Conservation (phyloP, 371 early-diverging fungal species). For the Mucor saturninus region DNA sequence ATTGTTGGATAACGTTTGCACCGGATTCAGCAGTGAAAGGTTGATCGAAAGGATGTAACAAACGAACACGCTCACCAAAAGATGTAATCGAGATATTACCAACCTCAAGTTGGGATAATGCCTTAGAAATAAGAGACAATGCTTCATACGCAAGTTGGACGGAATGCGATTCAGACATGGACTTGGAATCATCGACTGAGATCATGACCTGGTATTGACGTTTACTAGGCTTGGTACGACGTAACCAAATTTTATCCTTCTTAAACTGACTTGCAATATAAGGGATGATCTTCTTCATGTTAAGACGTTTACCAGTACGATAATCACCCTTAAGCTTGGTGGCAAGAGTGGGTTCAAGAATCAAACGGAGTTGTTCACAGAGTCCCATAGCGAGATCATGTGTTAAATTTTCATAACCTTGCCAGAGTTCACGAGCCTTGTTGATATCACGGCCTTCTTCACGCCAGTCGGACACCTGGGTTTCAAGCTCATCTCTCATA, state of each 20-base stretch:
- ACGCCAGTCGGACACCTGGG: constrained; percentile 61
- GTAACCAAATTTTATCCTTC: constrained; percentile 99
- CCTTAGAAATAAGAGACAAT: constrained; percentile 88
- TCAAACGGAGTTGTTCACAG: constrained; percentile 94
- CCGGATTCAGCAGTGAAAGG: constrained; percentile 91
- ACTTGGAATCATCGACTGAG: constrained; percentile 98
- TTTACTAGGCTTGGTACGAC: constrained; percentile 97
- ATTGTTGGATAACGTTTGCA: constrained; percentile 82
- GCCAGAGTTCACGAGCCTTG: constrained; percentile 86
- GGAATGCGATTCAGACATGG: constrained; percentile 92
- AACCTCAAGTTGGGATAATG: constrained; percentile 92
- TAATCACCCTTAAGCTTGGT: constrained; percentile 99
- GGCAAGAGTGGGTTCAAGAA: constrained; percentile 97
- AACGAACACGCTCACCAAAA: constrained; percentile 88
- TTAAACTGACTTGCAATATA: constrained; percentile 99
- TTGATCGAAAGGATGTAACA: constrained; percentile 92
- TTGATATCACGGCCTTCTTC: constrained; percentile 63
- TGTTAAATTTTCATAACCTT: constrained; percentile 83
- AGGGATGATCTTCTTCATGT: constrained; percentile 99
- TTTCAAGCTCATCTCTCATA: constrained; percentile 66
- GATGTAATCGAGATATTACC: constrained; percentile 90
- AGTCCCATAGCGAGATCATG: constrained; percentile 89
- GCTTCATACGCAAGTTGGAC: constrained; percentile 95
- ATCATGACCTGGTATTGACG: constrained; percentile 98
- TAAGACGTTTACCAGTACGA: constrained; percentile 98